Percentiles rank a stretch among this genome's conserved stretches.
phyloP scores from a whole-genome alignment of 2,329 filamentous ascomycete genomes.

The Talaromyces sp. region DNA sequence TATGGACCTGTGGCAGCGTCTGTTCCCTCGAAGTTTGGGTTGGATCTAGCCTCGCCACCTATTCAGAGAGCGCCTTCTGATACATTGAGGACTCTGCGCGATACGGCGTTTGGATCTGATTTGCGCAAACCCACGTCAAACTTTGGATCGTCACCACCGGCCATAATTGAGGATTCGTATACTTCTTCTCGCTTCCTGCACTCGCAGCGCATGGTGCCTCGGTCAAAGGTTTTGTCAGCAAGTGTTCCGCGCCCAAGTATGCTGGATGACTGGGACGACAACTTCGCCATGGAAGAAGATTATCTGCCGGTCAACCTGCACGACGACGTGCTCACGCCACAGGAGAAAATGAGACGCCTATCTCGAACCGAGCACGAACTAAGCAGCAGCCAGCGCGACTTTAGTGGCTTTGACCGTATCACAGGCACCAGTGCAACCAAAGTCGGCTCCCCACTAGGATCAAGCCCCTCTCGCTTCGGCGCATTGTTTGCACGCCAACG shows the following conservation, averaged over 20 bases:
- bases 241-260: slow-evolving; percentile 56
- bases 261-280: slow-evolving; percentile 59
- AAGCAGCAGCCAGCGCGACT: slow-evolving; percentile 48
- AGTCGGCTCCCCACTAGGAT: slow-evolving; percentile 57
- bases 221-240: slow-evolving; percentile 58
- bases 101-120: slow-evolving; percentile 70
- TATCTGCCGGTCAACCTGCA: slow-evolving; percentile 72
- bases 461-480: slow-evolving; percentile 63
- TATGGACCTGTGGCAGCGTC: slow-evolving; percentile 90
- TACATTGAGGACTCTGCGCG: slow-evolving; percentile 59
- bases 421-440: slow-evolving; percentile 49
- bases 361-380: slow-evolving; percentile 58
- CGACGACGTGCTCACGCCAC: slow-evolving; percentile 62
- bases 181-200: slow-evolving; percentile 64
- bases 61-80: slow-evolving; percentile 69
- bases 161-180: slow-evolving; percentile 57
- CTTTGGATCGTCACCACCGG: slow-evolving; percentile 58
- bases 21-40: slow-evolving; percentile 84
- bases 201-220: slow-evolving; percentile 61
- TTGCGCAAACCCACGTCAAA: slow-evolving; percentile 58
- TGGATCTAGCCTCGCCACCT: slow-evolving; percentile 61
- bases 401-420: slow-evolving; percentile 51
- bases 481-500: slow-evolving; percentile 57
- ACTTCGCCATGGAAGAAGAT: slow-evolving; percentile 83
- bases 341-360: slow-evolving; percentile 59